Conservation (phyloP, 345 rosid species). For the Ceriops decandra region DNA sequence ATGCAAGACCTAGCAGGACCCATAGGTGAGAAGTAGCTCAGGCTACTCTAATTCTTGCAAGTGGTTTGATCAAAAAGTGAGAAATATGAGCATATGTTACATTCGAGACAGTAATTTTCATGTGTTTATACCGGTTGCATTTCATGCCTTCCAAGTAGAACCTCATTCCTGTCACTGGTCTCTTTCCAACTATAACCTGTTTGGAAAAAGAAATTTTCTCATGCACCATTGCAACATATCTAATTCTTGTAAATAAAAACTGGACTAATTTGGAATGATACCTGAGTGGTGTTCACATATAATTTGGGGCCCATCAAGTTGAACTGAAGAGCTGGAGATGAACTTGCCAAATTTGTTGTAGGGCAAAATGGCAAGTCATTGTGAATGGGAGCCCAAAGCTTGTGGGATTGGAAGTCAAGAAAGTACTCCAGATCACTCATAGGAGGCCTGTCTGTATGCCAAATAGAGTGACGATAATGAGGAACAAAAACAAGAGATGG, state of each 20-base stretch:
- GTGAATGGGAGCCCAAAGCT: constrained; percentile 87
- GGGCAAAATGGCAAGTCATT: constrained; percentile 85
- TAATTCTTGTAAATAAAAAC: not conserved
- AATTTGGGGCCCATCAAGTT: constrained; percentile 84
- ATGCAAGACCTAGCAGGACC: no score
- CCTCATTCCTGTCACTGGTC: constrained; percentile 78
- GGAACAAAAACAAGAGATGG: no score
- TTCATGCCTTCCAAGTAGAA: constrained; percentile 88
- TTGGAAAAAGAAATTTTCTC: not conserved
- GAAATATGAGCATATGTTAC: not conserved
- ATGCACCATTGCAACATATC: not conserved
- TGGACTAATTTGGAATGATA: constrained; percentile 10
- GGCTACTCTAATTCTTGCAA: no score
- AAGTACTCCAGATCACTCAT: constrained; percentile 60
- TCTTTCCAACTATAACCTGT: constrained; percentile 58
- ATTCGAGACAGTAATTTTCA: not conserved
- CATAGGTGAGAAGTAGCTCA: no score
- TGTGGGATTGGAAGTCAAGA: constrained; percentile 72
- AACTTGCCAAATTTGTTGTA: constrained; percentile 48
- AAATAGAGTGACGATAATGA: no score
- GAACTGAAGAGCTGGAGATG: constrained; percentile 64
- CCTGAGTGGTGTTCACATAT: constrained; percentile 70
- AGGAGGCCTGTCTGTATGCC: constrained; percentile 77
- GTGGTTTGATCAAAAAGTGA: not conserved
- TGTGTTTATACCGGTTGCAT: constrained; percentile 57